Conservation (phyloP, 2,329 filamentous ascomycete genomes). For the Biscogniauxia marginata region DNA sequence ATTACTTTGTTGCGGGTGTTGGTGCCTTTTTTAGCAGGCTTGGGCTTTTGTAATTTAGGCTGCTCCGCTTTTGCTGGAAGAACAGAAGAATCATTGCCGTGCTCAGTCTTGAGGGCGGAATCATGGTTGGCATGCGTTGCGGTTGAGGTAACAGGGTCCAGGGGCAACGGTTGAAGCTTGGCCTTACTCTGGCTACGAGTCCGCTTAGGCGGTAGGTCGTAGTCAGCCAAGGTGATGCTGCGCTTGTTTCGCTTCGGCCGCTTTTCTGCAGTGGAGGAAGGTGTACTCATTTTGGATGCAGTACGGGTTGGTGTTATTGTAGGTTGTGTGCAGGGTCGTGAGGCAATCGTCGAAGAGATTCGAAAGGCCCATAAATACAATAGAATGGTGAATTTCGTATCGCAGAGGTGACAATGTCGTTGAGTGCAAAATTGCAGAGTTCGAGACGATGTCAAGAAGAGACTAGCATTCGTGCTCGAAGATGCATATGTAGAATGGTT, state of each 20-base stretch:
- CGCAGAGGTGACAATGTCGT: no score
- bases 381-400: not conserved
- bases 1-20: not conserved
- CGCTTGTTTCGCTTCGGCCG: not conserved
- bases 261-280: not conserved
- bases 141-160: not conserved
- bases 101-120: not conserved
- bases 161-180: not conserved
- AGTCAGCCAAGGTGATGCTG: constrained; percentile 3
- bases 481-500: not conserved
- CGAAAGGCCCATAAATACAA: not conserved
- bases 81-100: not conserved
- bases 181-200: constrained; percentile 8
- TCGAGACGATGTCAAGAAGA: not conserved
- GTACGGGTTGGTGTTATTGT: not conserved
- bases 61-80: not conserved
- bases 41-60: not conserved
- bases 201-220: constrained; percentile 2
- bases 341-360: not conserved
- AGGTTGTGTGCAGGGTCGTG: not conserved
- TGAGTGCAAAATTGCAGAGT: not conserved
- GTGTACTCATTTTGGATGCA: not conserved
- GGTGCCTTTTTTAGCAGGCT: not conserved
- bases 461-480: not conserved
- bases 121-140: not conserved